Percentiles rank a stretch among this genome's conserved stretches.
Conservation (phyloP, 164 flowering plant genomes). For the Annona cherimola region DNA sequence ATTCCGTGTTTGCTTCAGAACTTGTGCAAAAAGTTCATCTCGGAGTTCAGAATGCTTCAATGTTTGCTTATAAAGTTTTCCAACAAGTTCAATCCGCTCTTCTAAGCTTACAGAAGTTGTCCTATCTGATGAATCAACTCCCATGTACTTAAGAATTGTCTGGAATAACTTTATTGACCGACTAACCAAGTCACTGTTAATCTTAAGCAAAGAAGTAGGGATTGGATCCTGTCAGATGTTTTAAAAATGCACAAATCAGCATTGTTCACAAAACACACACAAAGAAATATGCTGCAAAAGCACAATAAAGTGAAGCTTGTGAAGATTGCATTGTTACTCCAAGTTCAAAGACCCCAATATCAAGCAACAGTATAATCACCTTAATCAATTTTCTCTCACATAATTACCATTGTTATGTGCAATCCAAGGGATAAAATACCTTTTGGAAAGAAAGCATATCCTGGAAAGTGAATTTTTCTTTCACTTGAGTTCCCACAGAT, state of each 20-base stretch:
- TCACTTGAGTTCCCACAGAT: constrained; percentile 62
- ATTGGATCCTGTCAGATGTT: constrained; percentile 73
- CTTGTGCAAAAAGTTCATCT: constrained; percentile 90
- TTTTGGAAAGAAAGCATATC: constrained; percentile 98
- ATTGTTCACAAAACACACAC: neutral
- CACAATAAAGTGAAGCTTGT: neutral
- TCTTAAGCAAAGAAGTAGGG: constrained; percentile 88
- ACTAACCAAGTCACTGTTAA: constrained; percentile 68
- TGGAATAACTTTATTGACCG: constrained; percentile 83
- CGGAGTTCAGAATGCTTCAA: constrained; percentile 93
- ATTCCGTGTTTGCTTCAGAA: constrained; percentile 92
- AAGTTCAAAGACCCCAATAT: neutral
- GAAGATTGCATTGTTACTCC: neutral
- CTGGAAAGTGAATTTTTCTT: constrained; percentile 85
- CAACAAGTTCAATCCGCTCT: constrained; percentile 79
- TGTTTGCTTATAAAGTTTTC: constrained; percentile 82
- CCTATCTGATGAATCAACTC: constrained; percentile 78
- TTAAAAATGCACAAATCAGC: constrained; percentile 10
- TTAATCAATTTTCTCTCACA: neutral
- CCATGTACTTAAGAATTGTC: constrained; percentile 87
- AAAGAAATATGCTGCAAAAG: neutral
- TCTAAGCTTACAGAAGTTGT: constrained; percentile 57
- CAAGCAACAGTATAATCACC: neutral
- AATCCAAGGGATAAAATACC: constrained; percentile 32
- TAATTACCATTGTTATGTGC: neutral